These are phyloP conservation scores for Aurifilum marmelostoma DNA, from an alignment of 2,329 filamentous ascomycete genomes.

Conservation along the genomic window DNA sequence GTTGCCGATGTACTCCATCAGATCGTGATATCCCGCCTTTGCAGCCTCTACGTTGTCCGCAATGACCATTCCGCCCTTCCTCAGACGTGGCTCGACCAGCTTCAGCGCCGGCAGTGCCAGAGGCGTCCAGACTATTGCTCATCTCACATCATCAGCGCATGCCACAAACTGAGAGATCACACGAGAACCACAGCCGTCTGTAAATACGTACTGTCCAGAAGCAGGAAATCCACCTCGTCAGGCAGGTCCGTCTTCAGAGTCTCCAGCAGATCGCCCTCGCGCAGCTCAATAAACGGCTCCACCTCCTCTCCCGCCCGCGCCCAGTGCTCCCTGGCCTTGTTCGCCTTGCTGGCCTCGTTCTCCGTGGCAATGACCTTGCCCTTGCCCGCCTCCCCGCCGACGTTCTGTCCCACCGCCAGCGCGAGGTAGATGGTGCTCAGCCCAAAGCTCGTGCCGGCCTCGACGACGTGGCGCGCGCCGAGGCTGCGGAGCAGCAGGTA, in stretches of 20 bases:
- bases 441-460: constrained; percentile 29
- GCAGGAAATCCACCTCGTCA: constrained; percentile 41
- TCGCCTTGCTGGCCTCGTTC: constrained; percentile 26
- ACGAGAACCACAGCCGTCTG: no score
- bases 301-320: constrained; percentile 38
- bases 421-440: constrained; percentile 31
- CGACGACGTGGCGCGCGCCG: constrained; percentile 26
- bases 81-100: constrained; percentile 39
- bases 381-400: neutral
- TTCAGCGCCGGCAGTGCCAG: constrained; percentile 43
- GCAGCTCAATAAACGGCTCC: constrained; percentile 40
- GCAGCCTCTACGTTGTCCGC: constrained; percentile 42
- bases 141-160: no score
- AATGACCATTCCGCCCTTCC: constrained; percentile 45
- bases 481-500: constrained; percentile 44
- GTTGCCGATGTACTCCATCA: constrained; percentile 43
- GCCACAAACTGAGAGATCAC: no score
- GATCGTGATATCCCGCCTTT: constrained; percentile 41
- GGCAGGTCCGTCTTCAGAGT: constrained; percentile 38
- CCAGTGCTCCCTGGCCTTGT: constrained; percentile 38
- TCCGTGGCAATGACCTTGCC: constrained; percentile 28
- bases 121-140: constrained; percentile 36
- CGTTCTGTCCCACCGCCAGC: constrained; percentile 27
- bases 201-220: constrained; percentile 47
- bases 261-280: constrained; percentile 45